phyloP scores from a whole-genome alignment of 176 grass and related monocot genomes.

The Eleusine indica region DNA sequence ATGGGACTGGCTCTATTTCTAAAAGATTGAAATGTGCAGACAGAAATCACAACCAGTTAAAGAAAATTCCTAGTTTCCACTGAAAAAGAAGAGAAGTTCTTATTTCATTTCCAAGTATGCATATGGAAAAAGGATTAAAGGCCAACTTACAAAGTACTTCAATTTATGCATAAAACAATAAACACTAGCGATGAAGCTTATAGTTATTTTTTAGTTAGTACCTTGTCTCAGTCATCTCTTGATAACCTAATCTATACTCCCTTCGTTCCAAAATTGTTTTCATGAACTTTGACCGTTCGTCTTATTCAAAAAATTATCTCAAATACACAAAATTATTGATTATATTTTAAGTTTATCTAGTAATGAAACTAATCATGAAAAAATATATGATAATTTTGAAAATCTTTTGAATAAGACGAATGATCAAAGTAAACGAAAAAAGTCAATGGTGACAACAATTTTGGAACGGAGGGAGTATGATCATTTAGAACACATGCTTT shows the following conservation, averaged over 20 bases:
- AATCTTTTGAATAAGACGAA: too few relatives aligned
- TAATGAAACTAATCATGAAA: too few relatives aligned
- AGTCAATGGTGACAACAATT: too few relatives aligned
- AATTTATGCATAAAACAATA: background rate
- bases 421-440: too few relatives aligned
- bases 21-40: conserved; percentile 15
- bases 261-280: too few relatives aligned
- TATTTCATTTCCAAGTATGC: conserved; percentile 33
- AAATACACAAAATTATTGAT: too few relatives aligned
- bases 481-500: conserved; percentile 21
- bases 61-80: conserved; percentile 32
- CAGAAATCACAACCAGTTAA: conserved; percentile 23
- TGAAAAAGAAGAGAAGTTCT: conserved; percentile 21
- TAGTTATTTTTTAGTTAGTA: conserved; percentile 3
- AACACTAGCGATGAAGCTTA: background rate
- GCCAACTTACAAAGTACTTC: conserved; percentile 12
- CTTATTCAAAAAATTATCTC: too few relatives aligned
- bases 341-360: too few relatives aligned
- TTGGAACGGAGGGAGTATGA: background rate
- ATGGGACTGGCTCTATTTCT: conserved; percentile 12
- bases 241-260: background rate
- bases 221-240: background rate
- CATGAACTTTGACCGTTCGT: too few relatives aligned
- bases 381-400: too few relatives aligned
- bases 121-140: background rate